These are phyloP conservation scores for Omphalea diandra DNA, from an alignment of 441 rosid genomes.

Conservation along the genomic window DNA sequence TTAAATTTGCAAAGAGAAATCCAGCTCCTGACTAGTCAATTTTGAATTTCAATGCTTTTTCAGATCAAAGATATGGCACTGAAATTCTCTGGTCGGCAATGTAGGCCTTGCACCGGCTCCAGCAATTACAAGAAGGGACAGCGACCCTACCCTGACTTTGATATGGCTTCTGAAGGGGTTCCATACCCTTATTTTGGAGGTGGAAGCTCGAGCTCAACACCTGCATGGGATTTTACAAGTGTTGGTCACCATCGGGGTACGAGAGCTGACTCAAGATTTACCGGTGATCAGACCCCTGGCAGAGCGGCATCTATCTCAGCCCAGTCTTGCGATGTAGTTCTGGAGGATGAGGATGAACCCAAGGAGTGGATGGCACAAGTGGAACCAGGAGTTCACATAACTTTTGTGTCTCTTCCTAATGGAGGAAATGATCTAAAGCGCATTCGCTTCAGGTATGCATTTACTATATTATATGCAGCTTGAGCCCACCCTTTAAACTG, in stretches of 20 bases:
- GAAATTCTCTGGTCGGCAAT: constrained; percentile 82
- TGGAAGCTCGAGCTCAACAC: constrained; percentile 88
- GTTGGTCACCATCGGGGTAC: constrained; percentile 40
- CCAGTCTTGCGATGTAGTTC: constrained; percentile 69
- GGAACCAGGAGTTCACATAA: constrained; percentile 98
- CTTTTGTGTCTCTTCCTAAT: constrained; percentile 83
- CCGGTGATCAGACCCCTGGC: constrained; percentile 49
- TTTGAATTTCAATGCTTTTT: constrained; percentile 7
- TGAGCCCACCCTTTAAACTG: not conserved
- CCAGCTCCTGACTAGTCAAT: not conserved
- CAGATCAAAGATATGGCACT: constrained; percentile 97
- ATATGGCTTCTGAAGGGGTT: constrained; percentile 73
- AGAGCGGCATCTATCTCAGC: no score
- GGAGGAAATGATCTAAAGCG: constrained; percentile 98
- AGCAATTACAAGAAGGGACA: constrained; percentile 62
- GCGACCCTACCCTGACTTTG: constrained; percentile 64
- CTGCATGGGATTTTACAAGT: constrained; percentile 94
- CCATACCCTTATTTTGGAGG: constrained; percentile 73
- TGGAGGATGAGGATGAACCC: constrained; percentile 77
- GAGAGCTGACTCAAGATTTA: constrained; percentile 51
- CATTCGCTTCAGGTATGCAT: constrained; percentile 83
- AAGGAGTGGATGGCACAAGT: constrained; percentile 99
- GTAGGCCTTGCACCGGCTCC: constrained; percentile 83
- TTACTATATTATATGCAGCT: not conserved
- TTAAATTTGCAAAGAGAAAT: not conserved